Conservation (phyloP, 768 basidiomycete species). For the Termitomyces sp. region DNA sequence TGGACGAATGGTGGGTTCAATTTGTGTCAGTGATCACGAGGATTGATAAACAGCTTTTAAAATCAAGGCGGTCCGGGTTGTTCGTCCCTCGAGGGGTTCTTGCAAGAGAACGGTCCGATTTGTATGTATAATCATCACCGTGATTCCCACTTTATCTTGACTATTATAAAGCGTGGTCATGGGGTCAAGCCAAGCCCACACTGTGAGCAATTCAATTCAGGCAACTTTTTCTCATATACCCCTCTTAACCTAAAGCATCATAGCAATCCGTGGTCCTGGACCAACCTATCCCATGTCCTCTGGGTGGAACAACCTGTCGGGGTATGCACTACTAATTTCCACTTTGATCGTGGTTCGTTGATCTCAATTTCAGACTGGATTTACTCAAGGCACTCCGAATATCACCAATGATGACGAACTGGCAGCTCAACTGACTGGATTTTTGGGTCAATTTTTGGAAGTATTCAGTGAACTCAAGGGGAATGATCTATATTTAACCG, state of each 20-base stretch:
- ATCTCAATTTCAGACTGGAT: constrained; percentile 42
- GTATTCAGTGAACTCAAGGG: constrained; percentile 64
- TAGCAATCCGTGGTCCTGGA: constrained; percentile 64
- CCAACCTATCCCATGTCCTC: constrained; percentile 58
- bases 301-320: constrained; percentile 75
- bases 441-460: constrained; percentile 60
- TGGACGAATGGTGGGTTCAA: constrained; percentile 42
- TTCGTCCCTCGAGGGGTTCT: constrained; percentile 57
- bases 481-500: constrained; percentile 56
- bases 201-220: constrained; percentile 16
- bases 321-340: constrained; percentile 16
- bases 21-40: background rate
- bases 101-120: constrained; percentile 63
- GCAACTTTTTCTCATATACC: background rate
- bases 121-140: constrained; percentile 26
- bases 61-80: constrained; percentile 64
- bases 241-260: constrained; percentile 4
- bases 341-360: background rate
- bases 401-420: constrained; percentile 57
- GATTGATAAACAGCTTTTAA: constrained; percentile 18
- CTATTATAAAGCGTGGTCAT: constrained; percentile 32
- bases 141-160: background rate
- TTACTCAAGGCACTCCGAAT: constrained; percentile 59
- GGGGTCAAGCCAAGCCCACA: constrained; percentile 37
- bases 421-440: constrained; percentile 43